These are phyloP conservation scores for Acanthamoeba culbertsoni DNA, from an alignment of 208 protist species.

Conservation along the genomic window DNA sequence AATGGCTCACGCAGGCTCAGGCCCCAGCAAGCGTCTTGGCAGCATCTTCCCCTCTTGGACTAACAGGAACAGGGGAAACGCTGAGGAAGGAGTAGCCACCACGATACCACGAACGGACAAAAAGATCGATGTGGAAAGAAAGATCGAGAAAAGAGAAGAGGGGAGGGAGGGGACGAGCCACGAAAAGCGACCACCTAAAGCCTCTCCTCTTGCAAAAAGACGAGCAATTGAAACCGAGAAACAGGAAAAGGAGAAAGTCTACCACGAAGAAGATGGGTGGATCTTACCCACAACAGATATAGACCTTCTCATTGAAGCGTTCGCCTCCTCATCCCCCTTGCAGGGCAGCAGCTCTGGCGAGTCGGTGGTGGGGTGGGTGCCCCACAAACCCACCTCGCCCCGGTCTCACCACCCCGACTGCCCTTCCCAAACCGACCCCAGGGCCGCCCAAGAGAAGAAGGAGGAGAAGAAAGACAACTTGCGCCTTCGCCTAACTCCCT, in stretches of 20 bases:
- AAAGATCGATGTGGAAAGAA: background rate
- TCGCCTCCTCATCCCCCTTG: background rate
- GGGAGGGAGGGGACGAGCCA: background rate
- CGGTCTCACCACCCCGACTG: background rate
- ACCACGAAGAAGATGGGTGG: background rate
- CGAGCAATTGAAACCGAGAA: background rate
- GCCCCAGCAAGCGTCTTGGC: background rate
- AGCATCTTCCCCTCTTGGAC: background rate
- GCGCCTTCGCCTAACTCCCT: background rate
- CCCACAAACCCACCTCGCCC: background rate
- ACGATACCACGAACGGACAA: background rate
- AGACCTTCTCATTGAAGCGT: background rate
- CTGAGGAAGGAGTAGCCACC: background rate
- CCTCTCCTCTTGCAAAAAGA: background rate
- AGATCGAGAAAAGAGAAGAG: background rate
- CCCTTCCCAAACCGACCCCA: too few relatives aligned
- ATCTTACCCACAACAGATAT: background rate
- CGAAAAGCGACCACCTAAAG: background rate
- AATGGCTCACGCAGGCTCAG: background rate
- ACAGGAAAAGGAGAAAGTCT: background rate
- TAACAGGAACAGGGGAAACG: background rate
- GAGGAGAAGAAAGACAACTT: background rate
- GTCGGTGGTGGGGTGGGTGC: background rate
- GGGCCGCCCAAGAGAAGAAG: background rate
- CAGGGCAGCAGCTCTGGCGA: background rate